Evolutionary conservation across 2,329 filamentous ascomycete genomes (phyloP), one percentile per base, ranked within the genome.

Genomic region (Ascosphaera aggregata): DNA sequence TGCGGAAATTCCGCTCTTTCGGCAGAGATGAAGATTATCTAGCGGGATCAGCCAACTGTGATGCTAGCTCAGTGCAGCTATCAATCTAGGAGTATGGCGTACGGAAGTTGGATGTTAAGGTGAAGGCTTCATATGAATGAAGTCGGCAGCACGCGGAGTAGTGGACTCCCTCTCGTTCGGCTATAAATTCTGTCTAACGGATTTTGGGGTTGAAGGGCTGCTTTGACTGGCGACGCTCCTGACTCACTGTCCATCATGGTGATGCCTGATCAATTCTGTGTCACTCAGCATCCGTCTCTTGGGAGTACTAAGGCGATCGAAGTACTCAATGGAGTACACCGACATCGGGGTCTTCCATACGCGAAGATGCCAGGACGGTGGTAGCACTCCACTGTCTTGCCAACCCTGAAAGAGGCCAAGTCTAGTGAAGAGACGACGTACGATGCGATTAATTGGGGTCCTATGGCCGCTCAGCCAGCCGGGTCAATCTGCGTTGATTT

Each of bases 401-500:
- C 34, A 35, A 15, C n/a, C 9, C n/a, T 35, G n/a, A 15, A 15
- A 9, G 34, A 18, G n/a, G n/a, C 7, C 34, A 18, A 15, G 9
- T 16, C n/a, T 18, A 15, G 5, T 15, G 34, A 35, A 16, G 34
- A 35, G 27, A 15, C 27, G 18, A 15, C n/a, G n/a, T 35, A 16
- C 34, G 51, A 58, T 40, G 57, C 57, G 4, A 56, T 50, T 3
- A 45, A 41, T n/a, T 45, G 55, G 42, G 59, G 58, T 56, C 37
- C 58, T 57, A 15, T 54, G 54, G 22, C 54, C 58, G 2, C 48
- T 63, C 9, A 60, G 56, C 3, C 54, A 54, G 17, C 49, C 54
- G 0, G 49, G 53, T 13, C 62, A 59, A 7, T 54, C 36, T 55
- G 67, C 30, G 45, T 51, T 2, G 67, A 69, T 41, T 58, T 62